Evolutionary conservation across 2,329 filamentous ascomycete species (phyloP), one percentile per base, ranked within the genome.

Genomic region (Hymenoscyphus salicellus): DNA sequence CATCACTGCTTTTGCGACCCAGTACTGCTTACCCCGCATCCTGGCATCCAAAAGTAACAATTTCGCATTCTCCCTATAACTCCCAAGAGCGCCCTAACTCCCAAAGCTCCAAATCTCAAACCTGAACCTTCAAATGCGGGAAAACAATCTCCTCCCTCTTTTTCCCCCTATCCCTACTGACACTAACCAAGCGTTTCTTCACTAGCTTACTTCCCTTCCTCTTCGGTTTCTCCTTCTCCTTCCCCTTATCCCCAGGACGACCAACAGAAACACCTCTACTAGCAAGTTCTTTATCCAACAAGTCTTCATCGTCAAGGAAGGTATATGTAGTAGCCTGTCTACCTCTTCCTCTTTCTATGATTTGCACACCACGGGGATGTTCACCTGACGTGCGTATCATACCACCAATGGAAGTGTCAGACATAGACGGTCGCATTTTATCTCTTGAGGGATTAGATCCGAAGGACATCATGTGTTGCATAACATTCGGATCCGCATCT

Each of bases 151-250:
- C 57, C 57, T 26, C 57, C 28, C 33, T 58, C 23, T 26, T 33
- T 17, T 16, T 26, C 32, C 20, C 38, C n/a, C 26, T 30, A 10
- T 16, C 38, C 20, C 26, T 46, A 33, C 14, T 36, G 17, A 6
- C 33, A 41, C 38, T 33, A 46, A 17, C 58, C 58, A 46, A 46
- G 5, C 38, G 23, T 28, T 61, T 61, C 59, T 61, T 61, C 7
- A 61, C 59, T n/a, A 61, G 43, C n/a, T 55, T 55, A 61, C 59
- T 61, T 16, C 43, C 28, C 46, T 46, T 61, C 46, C 59, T 61
- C 36, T 17, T n/a, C 26, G 59, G 43, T 36, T 43, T 43, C 36
- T 16, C 6, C 59, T 55, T 20, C 43, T 14, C 11, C 30, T 30
- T 55, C 41, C 23, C 41, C 26, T 28, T n/a, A 17, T n/a, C 41